These are phyloP conservation scores for Diplotaxis tenuifolia DNA, from an alignment of 345 rosid species.

Conservation along the genomic window DNA sequence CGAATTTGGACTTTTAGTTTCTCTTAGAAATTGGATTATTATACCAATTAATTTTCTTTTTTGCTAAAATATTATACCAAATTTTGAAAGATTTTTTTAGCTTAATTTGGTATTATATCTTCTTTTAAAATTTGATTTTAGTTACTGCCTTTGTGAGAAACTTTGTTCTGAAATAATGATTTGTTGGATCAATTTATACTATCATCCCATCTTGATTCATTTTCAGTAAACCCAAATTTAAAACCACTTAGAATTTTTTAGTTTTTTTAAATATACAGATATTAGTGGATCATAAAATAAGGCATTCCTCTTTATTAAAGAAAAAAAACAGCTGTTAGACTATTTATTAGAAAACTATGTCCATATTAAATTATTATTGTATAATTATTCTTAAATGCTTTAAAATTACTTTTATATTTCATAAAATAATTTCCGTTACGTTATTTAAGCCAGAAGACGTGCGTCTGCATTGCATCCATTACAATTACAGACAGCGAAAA, in stretches of 20 bases:
- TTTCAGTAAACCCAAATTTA: neutral
- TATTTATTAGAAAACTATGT: neutral
- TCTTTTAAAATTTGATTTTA: neutral
- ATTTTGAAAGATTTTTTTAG: neutral
- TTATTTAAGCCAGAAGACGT: slow-evolving; percentile 26
- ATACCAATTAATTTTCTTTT: too few relatives aligned
- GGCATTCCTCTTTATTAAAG: neutral
- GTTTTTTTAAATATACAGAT: neutral
- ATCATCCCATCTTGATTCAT: neutral
- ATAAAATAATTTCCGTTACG: slow-evolving; percentile 21
- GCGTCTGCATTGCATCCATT: slow-evolving; percentile 3
- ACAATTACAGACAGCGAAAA: slow-evolving; percentile 1
- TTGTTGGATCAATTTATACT: neutral
- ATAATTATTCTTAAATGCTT: slow-evolving; percentile 4
- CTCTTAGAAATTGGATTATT: neutral
- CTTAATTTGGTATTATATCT: neutral
- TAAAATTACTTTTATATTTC: neutral
- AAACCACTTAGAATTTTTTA: neutral
- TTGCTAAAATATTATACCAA: neutral
- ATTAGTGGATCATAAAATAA: neutral
- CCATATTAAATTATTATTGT: neutral
- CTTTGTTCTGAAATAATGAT: neutral
- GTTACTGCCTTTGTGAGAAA: neutral
- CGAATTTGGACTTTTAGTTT: neutral
- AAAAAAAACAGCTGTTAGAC: neutral